Base-by-base conservation (phyloP, 176 grass and related monocot genomes). In the Oryza punctata region DNA sequence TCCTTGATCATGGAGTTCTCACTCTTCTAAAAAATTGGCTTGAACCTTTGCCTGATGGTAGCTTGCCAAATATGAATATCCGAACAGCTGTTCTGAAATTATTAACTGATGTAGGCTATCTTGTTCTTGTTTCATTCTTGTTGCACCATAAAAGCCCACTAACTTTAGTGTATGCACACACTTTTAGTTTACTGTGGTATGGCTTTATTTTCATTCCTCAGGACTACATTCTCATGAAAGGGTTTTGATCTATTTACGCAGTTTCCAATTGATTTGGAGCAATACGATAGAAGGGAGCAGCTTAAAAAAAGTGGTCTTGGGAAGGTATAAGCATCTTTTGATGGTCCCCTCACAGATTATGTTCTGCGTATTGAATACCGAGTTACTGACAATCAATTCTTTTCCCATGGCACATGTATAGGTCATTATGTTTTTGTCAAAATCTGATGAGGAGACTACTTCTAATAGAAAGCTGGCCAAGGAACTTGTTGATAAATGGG, bases 361-460 rank as follows among this genome's bases (percentile, higher is more conserved):
- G 10, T 78, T 45, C 21, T 57, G 21, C 70, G 3, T 15, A 19
- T 73, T 85, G 65, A 57, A 23, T 28, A 47, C 83, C 59, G 35
- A 82, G 52, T 57, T 57, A 9, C 6, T 57, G 52, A 54, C 15
- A 0, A 57, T n/a, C 52, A 21, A 2, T 26, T 78, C 11, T 85
- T 85, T 27, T 78, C 66, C 10, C 60, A 12, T 30, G 12, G 37
- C 86, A 40, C 54, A 80, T 78, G 11, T 40, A 29, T 54, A 98
- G 96, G 96, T 98, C 25, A 98, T 98, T 41, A 98, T 98, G 96
- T 98, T 98, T 87, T 92, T 98, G 27, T 98, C 91, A 60, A 98
- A 98, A 77, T 96, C 96, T 32, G 93, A 98, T 6, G 96, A 98
- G 77, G 96, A 98, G 82, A 96, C 91, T 77, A 98, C 96, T 77